These are phyloP conservation scores for Teratosphaeria nubilosa DNA, from an alignment of 2,329 filamentous ascomycete genomes.

Conservation along the genomic window DNA sequence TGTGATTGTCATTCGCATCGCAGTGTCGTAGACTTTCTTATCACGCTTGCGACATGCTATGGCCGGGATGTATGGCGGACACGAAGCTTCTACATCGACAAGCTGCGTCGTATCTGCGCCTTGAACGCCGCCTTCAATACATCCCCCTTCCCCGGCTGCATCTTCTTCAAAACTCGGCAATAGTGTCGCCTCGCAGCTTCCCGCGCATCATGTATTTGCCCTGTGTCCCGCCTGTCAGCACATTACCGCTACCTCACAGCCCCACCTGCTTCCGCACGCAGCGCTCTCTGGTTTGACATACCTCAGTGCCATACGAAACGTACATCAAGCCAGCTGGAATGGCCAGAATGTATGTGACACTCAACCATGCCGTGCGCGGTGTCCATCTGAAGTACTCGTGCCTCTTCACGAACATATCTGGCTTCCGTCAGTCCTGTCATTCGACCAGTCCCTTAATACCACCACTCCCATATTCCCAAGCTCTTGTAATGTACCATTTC, in stretches of 20 bases:
- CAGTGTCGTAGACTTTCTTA: not conserved
- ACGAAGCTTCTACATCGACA: not conserved
- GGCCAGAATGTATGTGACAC: conserved; percentile 63
- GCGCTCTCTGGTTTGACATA: conserved; percentile 43
- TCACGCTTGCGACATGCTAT: not conserved
- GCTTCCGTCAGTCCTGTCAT: conserved; percentile 1
- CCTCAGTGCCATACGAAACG: conserved; percentile 71
- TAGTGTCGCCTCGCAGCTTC: conserved; percentile 79
- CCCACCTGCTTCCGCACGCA: not conserved
- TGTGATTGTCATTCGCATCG: not conserved
- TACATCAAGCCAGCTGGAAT: conserved; percentile 63
- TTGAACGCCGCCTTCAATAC: not conserved
- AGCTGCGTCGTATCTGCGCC: not conserved
- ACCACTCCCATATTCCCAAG: not conserved
- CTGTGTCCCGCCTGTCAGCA: conserved; percentile 36
- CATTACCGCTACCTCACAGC: not conserved
- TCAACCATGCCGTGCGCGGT: conserved; percentile 66
- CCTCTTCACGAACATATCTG: conserved; percentile 74
- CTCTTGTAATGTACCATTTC: not conserved
- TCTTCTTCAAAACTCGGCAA: conserved; percentile 60
- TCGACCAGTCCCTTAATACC: not conserved
- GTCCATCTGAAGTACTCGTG: conserved; percentile 97
- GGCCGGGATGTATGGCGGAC: not conserved
- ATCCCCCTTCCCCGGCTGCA: no score
- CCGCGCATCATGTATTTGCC: conserved; percentile 77